Conservation (phyloP, 495 filamentous ascomycete species). For the Penicillium fimorum region DNA sequence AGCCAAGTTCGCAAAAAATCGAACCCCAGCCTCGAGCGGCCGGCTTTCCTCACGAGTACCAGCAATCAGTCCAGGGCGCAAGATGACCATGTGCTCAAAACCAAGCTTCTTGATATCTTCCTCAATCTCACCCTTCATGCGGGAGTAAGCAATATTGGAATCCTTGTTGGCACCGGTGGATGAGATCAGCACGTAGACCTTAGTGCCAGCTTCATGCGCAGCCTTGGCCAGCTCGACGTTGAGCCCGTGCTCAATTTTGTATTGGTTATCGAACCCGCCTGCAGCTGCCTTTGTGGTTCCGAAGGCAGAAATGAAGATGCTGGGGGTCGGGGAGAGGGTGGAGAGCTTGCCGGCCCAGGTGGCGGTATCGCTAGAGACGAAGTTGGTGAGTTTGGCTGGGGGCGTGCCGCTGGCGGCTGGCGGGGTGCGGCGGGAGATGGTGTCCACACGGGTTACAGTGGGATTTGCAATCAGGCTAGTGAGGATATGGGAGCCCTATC, state of each 20-base stretch:
- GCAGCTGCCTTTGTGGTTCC: conserved; percentile 65
- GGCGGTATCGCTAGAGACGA: conserved; percentile 44
- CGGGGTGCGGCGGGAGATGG: conserved; percentile 47
- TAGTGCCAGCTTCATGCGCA: conserved; percentile 60
- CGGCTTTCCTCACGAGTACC: conserved; percentile 63
- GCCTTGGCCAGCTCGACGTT: conserved; percentile 67
- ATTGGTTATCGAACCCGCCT: conserved; percentile 69
- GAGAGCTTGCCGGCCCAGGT: conserved; percentile 58
- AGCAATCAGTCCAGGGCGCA: conserved; percentile 74
- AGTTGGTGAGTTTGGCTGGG: conserved; percentile 43
- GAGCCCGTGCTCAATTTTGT: conserved; percentile 73
- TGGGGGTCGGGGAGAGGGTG: conserved; percentile 53
- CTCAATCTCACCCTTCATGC: conserved; percentile 82
- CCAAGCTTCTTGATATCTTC: conserved; percentile 66
- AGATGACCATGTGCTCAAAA: conserved; percentile 71
- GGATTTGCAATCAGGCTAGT: conserved; percentile 41
- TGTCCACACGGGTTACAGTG: conserved; percentile 42
- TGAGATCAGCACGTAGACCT: conserved; percentile 69
- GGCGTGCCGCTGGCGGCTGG: conserved; percentile 28
- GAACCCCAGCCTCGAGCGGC: conserved; percentile 45
- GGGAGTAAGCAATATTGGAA: conserved; percentile 53
- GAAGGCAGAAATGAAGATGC: conserved; percentile 62
- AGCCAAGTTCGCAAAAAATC: conserved; percentile 47
- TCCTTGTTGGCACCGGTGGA: conserved; percentile 47
- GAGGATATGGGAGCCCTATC: conserved; percentile 51